A percentile compares a stretch with the other conserved stretches of the same genome.
Conservation (phyloP, 2,329 filamentous ascomycete genomes). For the Alternaria ethzedia region DNA sequence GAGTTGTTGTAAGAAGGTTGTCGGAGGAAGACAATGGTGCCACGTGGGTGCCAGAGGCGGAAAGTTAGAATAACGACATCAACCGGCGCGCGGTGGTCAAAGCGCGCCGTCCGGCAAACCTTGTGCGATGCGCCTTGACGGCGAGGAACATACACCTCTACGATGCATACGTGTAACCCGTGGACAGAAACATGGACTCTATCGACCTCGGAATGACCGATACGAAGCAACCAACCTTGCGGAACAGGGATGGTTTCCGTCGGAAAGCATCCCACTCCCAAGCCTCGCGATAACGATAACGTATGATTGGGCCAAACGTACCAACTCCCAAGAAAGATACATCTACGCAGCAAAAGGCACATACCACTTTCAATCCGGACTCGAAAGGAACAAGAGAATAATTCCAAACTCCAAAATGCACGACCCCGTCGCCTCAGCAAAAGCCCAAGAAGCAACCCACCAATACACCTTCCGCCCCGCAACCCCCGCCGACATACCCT, state of each 20-base stretch:
- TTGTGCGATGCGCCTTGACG: not conserved
- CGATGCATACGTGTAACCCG: not conserved
- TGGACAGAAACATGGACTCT: not conserved
- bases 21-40: not conserved
- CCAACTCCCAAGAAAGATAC: not conserved
- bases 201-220: not conserved
- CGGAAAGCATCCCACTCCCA: not conserved
- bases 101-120: not conserved
- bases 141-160: not conserved
- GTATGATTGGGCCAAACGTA: not conserved
- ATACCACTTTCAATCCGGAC: not conserved
- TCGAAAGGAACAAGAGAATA: too few relatives aligned
- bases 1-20: not conserved
- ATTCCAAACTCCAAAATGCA: slow-evolving; percentile 2
- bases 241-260: slow-evolving; percentile 1
- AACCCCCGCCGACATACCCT: slow-evolving; percentile 38
- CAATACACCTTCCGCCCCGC: slow-evolving; percentile 38
- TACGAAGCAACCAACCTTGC: not conserved
- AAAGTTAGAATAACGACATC: not conserved
- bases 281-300: not conserved
- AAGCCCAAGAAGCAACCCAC: slow-evolving; percentile 43
- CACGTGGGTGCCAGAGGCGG: not conserved
- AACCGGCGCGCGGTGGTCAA: not conserved
- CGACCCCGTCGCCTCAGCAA: slow-evolving; percentile 39
- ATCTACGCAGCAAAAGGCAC: not conserved